A percentile compares a stretch with the other conserved stretches of the same genome.
Evolutionary conservation across 768 basidiomycete species (phyloP).

Genomic region (Strobilomyces echinocephalus): DNA sequence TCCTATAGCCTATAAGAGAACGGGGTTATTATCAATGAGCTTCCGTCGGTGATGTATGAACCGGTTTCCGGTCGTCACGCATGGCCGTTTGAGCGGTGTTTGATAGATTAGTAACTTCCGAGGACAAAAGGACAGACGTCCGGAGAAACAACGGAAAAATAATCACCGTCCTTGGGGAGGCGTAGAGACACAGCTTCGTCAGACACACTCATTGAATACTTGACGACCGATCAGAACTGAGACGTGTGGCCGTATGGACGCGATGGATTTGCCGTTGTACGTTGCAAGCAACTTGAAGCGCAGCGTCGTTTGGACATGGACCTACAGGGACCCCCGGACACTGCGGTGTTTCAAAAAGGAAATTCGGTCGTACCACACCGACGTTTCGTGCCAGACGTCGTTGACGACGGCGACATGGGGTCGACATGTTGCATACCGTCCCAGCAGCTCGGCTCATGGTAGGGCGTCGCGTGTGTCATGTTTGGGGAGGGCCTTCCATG

Average conservation of each 20-base stretch:
- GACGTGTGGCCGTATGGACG: neutral
- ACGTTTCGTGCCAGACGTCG: neutral
- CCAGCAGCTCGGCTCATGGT: neutral
- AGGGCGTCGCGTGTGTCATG: neutral
- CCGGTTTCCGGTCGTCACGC: constrained; percentile 9
- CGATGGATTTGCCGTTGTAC: neutral
- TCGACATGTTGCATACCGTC: neutral
- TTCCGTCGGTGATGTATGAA: neutral
- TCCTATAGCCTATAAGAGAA: neutral
- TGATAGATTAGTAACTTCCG: neutral
- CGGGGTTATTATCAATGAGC: neutral
- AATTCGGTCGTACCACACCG: neutral
- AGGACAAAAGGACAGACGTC: neutral
- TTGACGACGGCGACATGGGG: neutral
- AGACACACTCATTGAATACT: neutral
- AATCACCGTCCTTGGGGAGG: neutral
- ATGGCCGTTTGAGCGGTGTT: constrained; percentile 1
- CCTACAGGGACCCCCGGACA: constrained; percentile 2
- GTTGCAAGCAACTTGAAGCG: neutral
- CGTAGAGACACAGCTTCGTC: neutral
- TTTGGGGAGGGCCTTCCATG: neutral
- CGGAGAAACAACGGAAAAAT: constrained; percentile 1
- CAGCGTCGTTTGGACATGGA: neutral
- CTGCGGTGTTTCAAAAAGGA: constrained; percentile 3
- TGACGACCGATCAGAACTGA: neutral